Percentiles rank a stretch among this genome's conserved stretches.
Evolutionary conservation across 768 basidiomycete genomes (phyloP).

Genomic region (Cyathus striatus): DNA sequence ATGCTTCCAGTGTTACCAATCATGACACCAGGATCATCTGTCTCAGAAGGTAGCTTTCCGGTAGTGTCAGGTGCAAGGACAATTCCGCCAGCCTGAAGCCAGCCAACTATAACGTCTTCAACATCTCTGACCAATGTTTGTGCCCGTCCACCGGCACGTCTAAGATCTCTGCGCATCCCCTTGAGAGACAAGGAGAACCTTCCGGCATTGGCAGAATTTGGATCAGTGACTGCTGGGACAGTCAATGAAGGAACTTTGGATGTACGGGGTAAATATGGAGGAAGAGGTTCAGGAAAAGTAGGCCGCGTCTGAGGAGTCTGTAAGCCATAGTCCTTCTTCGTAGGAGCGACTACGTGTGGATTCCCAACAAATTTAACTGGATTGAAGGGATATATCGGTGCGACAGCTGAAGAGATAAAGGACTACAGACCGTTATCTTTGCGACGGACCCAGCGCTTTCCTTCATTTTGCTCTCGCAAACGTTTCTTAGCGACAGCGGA

Average conservation of each 20-base stretch:
- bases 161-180: slow-evolving; percentile 66
- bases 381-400: slow-evolving; percentile 1
- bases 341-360: slow-evolving; percentile 64
- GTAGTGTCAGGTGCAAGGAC: slow-evolving; percentile 44
- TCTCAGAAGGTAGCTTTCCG: slow-evolving; percentile 4
- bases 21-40: slow-evolving; percentile 27
- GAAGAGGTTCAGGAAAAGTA: slow-evolving; percentile 77
- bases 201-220: slow-evolving; percentile 61
- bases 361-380: slow-evolving; percentile 70
- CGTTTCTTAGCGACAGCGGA: slow-evolving; percentile 29
- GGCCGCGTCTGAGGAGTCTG: slow-evolving; percentile 35
- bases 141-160: slow-evolving; percentile 54
- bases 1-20: slow-evolving; percentile 52
- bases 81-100: slow-evolving; percentile 57
- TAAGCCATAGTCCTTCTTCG: slow-evolving; percentile 47
- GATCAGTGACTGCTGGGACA: slow-evolving; percentile 34
- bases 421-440: slow-evolving; percentile 67
- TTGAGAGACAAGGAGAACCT: slow-evolving; percentile 73
- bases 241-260: slow-evolving; percentile 42
- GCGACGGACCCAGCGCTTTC: slow-evolving; percentile 72
- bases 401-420: background rate
- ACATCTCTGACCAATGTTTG: slow-evolving; percentile 62
- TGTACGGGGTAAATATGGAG: slow-evolving; percentile 62
- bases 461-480: slow-evolving; percentile 59
- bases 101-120: slow-evolving; percentile 56